Evolutionary conservation across 139 green algal genomes (phyloP).

Genomic region (Deuterostichococcus epilithicus): DNA sequence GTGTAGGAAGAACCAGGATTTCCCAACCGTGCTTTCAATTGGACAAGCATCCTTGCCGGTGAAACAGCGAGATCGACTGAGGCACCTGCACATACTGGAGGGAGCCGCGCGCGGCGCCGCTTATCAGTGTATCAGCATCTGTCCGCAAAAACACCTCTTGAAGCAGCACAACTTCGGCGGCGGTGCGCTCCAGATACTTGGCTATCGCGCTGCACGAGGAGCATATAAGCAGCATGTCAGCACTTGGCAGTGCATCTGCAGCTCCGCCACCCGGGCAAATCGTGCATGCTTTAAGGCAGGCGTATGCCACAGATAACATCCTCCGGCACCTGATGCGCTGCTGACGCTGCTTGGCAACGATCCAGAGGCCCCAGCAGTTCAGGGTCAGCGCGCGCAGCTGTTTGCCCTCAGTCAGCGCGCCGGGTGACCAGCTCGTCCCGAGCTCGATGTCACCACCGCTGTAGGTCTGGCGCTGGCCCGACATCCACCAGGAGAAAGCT

Average conservation of each 20-base stretch:
- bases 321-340: conserved; percentile 28
- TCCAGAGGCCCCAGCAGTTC: conserved; percentile 52
- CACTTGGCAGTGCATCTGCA: too few species aligned
- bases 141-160: conserved; percentile 16
- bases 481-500: neutral
- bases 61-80: too few species aligned
- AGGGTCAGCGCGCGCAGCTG: conserved; percentile 33
- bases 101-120: neutral
- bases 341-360: conserved; percentile 34
- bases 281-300: too few species aligned
- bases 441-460: neutral
- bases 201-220: neutral
- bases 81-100: conserved; percentile 1
- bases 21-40: too few species aligned
- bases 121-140: neutral
- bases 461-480: neutral
- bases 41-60: neutral
- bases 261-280: too few species aligned
- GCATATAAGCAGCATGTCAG: too few species aligned
- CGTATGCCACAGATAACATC: neutral
- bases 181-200: neutral
- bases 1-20: too few species aligned
- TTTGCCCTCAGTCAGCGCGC: neutral
- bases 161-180: conserved; percentile 11
- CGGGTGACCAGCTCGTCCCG: neutral